These are phyloP conservation scores for Pseudogymnoascus sp. DNA, from an alignment of 2,329 filamentous ascomycete genomes.

Conservation along the genomic window DNA sequence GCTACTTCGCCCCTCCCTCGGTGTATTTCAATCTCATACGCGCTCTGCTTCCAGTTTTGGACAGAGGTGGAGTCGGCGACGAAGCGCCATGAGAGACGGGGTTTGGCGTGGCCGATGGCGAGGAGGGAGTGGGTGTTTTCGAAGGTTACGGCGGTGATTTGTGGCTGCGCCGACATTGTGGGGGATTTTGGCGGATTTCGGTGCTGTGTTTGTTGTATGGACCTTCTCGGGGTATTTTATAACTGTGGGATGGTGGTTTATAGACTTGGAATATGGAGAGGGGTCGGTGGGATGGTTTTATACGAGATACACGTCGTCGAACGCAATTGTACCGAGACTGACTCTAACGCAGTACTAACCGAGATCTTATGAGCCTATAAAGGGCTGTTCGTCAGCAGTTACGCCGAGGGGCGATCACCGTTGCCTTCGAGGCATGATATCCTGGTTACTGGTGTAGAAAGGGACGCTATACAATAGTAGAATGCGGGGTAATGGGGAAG, in stretches of 20 bases:
- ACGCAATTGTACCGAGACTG: background rate
- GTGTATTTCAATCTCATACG: background rate
- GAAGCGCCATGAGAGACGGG: background rate
- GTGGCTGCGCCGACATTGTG: background rate
- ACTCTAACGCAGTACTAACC: background rate
- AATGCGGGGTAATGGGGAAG: background rate
- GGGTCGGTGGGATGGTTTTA: background rate
- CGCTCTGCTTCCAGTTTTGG: background rate
- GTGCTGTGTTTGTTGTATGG: background rate
- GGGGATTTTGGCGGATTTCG: background rate
- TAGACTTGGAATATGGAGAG: background rate
- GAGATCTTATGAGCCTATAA: background rate
- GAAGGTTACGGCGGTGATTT: background rate
- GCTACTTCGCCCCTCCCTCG: background rate
- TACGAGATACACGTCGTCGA: background rate
- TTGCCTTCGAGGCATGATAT: background rate
- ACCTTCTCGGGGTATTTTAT: background rate
- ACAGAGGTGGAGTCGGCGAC: background rate
- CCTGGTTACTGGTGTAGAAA: background rate
- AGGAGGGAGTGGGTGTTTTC: background rate
- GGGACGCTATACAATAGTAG: background rate
- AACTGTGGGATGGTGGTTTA: background rate
- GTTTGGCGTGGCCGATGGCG: slow-evolving; percentile 1
- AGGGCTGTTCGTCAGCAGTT: background rate
- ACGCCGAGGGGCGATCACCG: background rate